These are phyloP conservation scores for Barnettozyma wickerhamii DNA, from an alignment of 805 yeast species.

Conservation along the genomic window DNA sequence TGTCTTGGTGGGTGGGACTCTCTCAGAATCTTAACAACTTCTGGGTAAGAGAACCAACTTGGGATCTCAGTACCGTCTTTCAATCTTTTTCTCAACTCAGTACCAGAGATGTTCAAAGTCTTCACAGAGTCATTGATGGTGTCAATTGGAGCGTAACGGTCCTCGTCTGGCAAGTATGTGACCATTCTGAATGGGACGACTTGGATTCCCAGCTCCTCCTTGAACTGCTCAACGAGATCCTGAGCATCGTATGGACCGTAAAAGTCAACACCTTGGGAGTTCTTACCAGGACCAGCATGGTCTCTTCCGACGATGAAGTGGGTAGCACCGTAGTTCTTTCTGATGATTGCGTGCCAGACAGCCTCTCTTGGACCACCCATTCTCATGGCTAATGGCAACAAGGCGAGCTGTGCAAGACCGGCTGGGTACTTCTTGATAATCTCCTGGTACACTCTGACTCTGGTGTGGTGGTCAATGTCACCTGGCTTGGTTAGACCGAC, in stretches of 20 bases:
- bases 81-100: conserved; percentile 85
- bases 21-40: conserved; percentile 86
- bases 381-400: conserved; percentile 95
- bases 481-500: conserved; percentile 97
- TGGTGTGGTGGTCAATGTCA: conserved; percentile 95
- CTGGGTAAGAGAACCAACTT: conserved; percentile 96
- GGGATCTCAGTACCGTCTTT: conserved; percentile 87
- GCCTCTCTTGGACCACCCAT: conserved; percentile 99
- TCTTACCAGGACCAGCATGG: conserved; percentile 94
- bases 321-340: conserved; percentile 94
- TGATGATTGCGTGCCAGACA: conserved; percentile 95
- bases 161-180: conserved; percentile 91
- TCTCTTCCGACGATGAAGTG: conserved; percentile 98
- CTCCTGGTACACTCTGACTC: conserved; percentile 93
- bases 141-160: conserved; percentile 92
- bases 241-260: conserved; percentile 98
- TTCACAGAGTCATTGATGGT: conserved; percentile 74
- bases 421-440: conserved; percentile 89
- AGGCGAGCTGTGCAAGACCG: conserved; percentile 85
- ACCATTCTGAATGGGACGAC: conserved; percentile 97
- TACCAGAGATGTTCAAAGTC: conserved; percentile 91
- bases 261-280: conserved; percentile 87
- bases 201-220: conserved; percentile 76
- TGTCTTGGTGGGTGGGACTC: conserved; percentile 91
- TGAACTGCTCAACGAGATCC: conserved; percentile 71